Evolutionary conservation across 371 early-diverging fungal genomes (phyloP), one percentile per base, ranked within the genome.

Genomic region (Lichtheimia ornata): DNA sequence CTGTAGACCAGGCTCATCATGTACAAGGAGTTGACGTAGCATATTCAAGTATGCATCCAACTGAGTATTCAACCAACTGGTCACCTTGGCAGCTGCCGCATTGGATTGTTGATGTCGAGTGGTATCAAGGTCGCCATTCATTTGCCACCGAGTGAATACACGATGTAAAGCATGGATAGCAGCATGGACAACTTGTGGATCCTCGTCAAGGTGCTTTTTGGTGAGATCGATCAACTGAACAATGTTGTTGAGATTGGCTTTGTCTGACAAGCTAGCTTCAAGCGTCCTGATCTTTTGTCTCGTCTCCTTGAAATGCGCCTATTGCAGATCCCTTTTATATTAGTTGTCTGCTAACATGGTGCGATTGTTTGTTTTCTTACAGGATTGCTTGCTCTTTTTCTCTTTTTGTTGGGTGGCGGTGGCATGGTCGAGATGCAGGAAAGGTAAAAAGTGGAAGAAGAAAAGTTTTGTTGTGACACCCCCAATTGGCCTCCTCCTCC

Each of bases 1-100:
- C 71, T 94, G 94, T 59, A 93, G 77, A 40, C 90, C 86, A 9
- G 89, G 85, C 56, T 95, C 93, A 0, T 78, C 73, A 58, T 84
- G 79, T 0, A 68, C 51, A 3, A 94, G 70, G 20, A 87, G 67
- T 1, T 59, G 45, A 28, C 76, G 73, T 14, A 93, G 71, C 25
- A 68, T 70, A 22, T 74, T 76, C 5, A 83, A 42, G 63, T 81
- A 96, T 25, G 78, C 70, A 24, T 71, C 61, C 67, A 91, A 91
- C 55, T 91, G 86, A 18, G 85, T 86, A 11, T 88, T 79, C 25
- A 94, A 74, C 95, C 94, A 94, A 5, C 73, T 62, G 6, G 82
- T 77, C 11, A 94, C 89, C 50, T 88, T 84, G 13, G 64, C 76
- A 66, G 84, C 77, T 18, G 77, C 72, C 15, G 72, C 67, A 7